phyloP scores from a whole-genome alignment of 257 asterid species.

The Asclepias syriaca region DNA sequence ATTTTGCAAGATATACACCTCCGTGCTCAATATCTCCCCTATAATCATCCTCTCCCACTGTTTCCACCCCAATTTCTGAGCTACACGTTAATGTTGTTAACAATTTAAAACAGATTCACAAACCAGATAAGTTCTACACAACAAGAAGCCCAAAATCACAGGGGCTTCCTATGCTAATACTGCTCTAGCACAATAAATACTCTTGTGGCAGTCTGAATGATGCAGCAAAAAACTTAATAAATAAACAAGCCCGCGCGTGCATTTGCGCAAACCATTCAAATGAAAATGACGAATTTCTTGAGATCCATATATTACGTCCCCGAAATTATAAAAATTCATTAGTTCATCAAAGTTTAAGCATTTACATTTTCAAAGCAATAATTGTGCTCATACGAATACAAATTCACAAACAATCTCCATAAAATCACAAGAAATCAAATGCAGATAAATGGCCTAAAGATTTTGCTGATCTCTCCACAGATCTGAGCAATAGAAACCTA shows the following conservation, averaged over 20 bases:
- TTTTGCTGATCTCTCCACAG: conserved; percentile 8
- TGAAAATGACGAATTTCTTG: background rate
- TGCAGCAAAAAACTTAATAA: background rate
- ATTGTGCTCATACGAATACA: background rate
- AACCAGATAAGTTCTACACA: background rate
- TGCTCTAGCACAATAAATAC: background rate
- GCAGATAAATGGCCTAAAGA: background rate
- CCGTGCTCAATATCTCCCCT: background rate
- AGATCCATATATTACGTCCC: conserved; percentile 5
- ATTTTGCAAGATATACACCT: background rate
- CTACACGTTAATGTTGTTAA: background rate
- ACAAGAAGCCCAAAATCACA: background rate
- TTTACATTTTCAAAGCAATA: background rate
- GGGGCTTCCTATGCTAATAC: background rate
- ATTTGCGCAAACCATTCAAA: background rate
- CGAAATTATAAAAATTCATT: background rate
- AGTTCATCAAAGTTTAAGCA: background rate
- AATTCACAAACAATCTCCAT: background rate
- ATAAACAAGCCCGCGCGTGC: background rate
- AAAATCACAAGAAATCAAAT: conserved; percentile 1
- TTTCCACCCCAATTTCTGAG: background rate
- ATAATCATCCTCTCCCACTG: background rate
- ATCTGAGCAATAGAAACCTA: conserved; percentile 13
- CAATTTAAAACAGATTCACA: background rate
- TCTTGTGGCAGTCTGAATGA: background rate